These are phyloP conservation scores for Triticum urartu DNA, from an alignment of 176 grass and related monocot genomes.

Conservation along the genomic window DNA sequence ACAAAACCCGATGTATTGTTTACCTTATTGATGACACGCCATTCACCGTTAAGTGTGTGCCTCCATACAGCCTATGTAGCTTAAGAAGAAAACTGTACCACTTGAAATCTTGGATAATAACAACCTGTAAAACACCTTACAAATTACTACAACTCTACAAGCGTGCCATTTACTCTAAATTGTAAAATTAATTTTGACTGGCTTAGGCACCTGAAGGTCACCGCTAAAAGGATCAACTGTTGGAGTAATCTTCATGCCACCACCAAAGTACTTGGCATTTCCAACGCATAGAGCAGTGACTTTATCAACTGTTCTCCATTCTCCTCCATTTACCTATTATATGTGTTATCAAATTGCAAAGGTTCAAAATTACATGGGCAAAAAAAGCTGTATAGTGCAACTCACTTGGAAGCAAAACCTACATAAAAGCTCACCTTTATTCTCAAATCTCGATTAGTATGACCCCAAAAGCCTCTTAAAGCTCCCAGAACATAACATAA, in stretches of 20 bases:
- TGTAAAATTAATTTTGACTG: not conserved
- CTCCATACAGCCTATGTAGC: conserved; percentile 79
- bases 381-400: conserved; percentile 24
- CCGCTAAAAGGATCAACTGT: conserved; percentile 76
- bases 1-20: conserved; percentile 8
- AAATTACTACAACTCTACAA: conserved; percentile 15
- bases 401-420: conserved; percentile 1
- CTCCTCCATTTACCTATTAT: conserved; percentile 73
- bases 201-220: conserved; percentile 65
- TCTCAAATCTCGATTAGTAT: conserved; percentile 72
- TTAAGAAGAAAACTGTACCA: conserved; percentile 90
- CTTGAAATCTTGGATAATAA: conserved; percentile 93
- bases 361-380: not conserved
- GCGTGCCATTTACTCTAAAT: not conserved
- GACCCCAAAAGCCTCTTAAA: conserved; percentile 79
- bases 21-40: conserved; percentile 76
- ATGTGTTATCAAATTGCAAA: conserved; percentile 12
- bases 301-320: conserved; percentile 69
- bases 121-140: conserved; percentile 47
- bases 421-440: conserved; percentile 69
- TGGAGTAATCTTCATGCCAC: conserved; percentile 94
- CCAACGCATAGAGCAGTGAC: conserved; percentile 87
- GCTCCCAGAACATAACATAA: conserved; percentile 89
- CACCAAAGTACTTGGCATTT: conserved; percentile 93
- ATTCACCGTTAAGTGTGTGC: conserved; percentile 68